Percentiles rank a stretch among this genome's conserved stretches.
phyloP scores from a whole-genome alignment of 352 stramenopile genomes.

The Blastocystis sp. region DNA sequence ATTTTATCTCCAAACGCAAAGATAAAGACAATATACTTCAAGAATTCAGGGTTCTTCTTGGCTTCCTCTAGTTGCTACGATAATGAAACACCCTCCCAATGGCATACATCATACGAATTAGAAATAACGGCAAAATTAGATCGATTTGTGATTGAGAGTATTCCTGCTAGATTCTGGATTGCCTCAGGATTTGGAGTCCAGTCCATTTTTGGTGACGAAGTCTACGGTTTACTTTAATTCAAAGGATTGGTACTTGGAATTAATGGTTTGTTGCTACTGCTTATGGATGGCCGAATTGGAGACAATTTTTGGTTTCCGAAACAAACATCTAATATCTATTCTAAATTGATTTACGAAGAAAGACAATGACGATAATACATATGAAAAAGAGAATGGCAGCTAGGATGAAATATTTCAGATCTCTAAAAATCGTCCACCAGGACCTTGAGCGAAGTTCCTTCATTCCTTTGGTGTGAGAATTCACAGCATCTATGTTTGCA shows the following conservation, averaged over 20 bases:
- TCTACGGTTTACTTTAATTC: not conserved
- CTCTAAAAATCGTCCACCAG: not conserved
- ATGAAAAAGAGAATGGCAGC: not conserved
- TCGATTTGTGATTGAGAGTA: conserved; percentile 1
- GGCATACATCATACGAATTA: not conserved
- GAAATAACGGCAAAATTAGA: not conserved
- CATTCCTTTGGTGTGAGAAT: not conserved
- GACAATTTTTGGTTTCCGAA: not conserved
- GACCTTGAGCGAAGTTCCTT: not conserved
- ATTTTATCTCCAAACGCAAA: conserved; percentile 41
- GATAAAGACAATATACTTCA: conserved; percentile 40
- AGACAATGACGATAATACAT: not conserved
- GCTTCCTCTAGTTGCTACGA: conserved; percentile 47
- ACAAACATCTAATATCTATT: not conserved
- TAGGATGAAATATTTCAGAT: not conserved
- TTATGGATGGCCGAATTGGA: not conserved
- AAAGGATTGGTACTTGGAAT: not conserved
- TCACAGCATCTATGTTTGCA: not conserved
- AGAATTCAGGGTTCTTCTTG: conserved; percentile 54
- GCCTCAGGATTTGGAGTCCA: conserved; percentile 18
- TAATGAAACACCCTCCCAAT: not conserved
- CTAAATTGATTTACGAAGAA: not conserved
- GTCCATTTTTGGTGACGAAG: not conserved
- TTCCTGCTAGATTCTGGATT: conserved; percentile 6
- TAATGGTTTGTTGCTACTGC: not conserved